Percentiles rank a stretch among this genome's conserved stretches.
phyloP scores from a whole-genome alignment of 495 filamentous ascomycete species.

The Neurospora sp. region DNA sequence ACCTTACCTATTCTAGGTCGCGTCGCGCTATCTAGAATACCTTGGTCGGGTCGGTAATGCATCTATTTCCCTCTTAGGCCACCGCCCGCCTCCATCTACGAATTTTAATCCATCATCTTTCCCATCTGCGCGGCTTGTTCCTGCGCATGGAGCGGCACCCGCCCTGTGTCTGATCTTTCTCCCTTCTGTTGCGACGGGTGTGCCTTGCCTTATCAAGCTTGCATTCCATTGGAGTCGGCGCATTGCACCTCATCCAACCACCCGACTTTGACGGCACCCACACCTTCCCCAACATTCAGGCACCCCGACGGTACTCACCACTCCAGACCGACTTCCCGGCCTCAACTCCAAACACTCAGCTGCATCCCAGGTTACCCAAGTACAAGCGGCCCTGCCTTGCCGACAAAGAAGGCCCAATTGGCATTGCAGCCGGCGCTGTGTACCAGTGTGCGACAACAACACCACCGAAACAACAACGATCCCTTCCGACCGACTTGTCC shows the following conservation, averaged over 20 bases:
- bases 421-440: neutral
- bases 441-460: neutral
- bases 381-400: neutral
- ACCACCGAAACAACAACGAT: neutral
- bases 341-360: neutral
- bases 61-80: neutral
- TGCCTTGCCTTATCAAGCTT: neutral
- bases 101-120: neutral
- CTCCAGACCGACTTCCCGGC: neutral
- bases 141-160: neutral
- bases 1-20: neutral
- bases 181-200: neutral
- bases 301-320: neutral
- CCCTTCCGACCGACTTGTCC: neutral
- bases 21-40: neutral
- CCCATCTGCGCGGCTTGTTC: neutral
- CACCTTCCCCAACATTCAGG: neutral
- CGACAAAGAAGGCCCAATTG: neutral
- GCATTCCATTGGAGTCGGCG: neutral
- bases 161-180: neutral
- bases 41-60: neutral
- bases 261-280: neutral
- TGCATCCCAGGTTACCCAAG: neutral
- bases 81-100: neutral
- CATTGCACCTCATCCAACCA: neutral